A percentile compares a stretch with the other conserved stretches of the same genome.
These are phyloP conservation scores for Pseudopyrenochaeta lycopersici DNA, from an alignment of 2,329 filamentous ascomycete genomes.

Conservation along the genomic window DNA sequence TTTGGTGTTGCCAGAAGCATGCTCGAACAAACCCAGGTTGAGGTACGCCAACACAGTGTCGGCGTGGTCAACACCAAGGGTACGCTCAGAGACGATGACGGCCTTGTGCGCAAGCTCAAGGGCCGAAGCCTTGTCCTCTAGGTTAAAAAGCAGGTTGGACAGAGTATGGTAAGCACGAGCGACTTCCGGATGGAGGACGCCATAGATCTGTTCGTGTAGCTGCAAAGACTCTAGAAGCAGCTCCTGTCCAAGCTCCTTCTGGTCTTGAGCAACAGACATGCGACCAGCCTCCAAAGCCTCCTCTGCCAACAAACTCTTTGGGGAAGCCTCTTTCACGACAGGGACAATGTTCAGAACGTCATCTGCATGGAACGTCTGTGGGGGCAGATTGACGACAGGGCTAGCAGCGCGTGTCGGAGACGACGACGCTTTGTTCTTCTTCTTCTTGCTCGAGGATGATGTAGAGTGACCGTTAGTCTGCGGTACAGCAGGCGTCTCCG, in stretches of 20 bases:
- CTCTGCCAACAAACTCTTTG: slow-evolving; percentile 88
- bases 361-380: slow-evolving; percentile 78
- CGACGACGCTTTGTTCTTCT: slow-evolving; percentile 64
- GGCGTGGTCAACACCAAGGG: slow-evolving; percentile 88
- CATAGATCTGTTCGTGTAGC: slow-evolving; percentile 97
- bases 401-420: slow-evolving; percentile 58
- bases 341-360: slow-evolving; percentile 95
- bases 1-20: slow-evolving; percentile 89
- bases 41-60: slow-evolving; percentile 96
- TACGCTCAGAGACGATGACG: slow-evolving; percentile 94
- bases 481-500: slow-evolving; percentile 29
- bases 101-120: slow-evolving; percentile 96
- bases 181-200: slow-evolving; percentile 95
- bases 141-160: slow-evolving; percentile 94
- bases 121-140: slow-evolving; percentile 97
- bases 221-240: slow-evolving; percentile 94
- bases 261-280: slow-evolving; percentile 93
- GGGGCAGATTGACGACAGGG: slow-evolving; percentile 56
- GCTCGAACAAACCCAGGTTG: slow-evolving; percentile 92
- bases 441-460: slow-evolving; percentile 53
- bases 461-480: slow-evolving; percentile 50
- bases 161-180: slow-evolving; percentile 93
- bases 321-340: slow-evolving; percentile 91
- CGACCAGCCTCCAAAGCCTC: slow-evolving; percentile 95
- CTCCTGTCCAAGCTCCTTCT: slow-evolving; percentile 96